phyloP scores from a whole-genome alignment of 225 moss, liverwort and hornwort genomes.

The Lunularia cruciata region DNA sequence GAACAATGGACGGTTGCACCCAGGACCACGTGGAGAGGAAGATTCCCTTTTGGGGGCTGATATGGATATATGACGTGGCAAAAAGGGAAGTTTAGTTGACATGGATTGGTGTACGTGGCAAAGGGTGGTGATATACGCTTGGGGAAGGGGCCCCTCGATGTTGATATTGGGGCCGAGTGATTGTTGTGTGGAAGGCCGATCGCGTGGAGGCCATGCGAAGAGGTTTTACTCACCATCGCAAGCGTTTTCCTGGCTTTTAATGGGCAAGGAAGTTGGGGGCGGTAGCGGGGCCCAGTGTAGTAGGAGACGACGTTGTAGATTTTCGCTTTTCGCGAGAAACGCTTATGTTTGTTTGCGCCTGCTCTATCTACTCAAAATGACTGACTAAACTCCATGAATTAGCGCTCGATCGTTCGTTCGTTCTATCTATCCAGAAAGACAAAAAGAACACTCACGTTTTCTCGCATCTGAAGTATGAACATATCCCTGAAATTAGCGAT shows the following conservation, averaged over 20 bases:
- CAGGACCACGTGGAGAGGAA: background rate
- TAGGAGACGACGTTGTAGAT: conserved; percentile 8
- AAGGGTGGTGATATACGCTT: background rate
- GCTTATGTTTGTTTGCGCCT: conserved; percentile 10
- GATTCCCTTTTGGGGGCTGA: background rate
- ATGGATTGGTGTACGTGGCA: background rate
- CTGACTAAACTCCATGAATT: background rate
- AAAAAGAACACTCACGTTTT: conserved; percentile 2
- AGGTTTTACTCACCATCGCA: conserved; percentile 2
- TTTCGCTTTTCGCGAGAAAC: conserved; percentile 14
- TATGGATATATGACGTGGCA: background rate
- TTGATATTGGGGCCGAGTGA: background rate
- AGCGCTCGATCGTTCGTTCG: background rate
- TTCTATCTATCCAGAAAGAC: background rate
- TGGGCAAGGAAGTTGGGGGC: conserved; percentile 14
- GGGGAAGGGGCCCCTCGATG: background rate
- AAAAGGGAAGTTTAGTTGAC: background rate
- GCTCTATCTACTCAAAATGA: conserved; percentile 7
- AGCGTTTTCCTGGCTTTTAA: conserved; percentile 15
- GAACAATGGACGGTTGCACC: background rate
- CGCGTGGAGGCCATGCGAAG: conserved; percentile 16
- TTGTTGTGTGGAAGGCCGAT: conserved; percentile 7
- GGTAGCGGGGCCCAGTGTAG: conserved; percentile 5
- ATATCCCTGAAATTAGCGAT: conserved; percentile 7
- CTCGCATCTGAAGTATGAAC: background rate